Base-by-base conservation (phyloP, 1,284 basidiomycete species). In the Coniferiporia sulphurascens region DNA sequence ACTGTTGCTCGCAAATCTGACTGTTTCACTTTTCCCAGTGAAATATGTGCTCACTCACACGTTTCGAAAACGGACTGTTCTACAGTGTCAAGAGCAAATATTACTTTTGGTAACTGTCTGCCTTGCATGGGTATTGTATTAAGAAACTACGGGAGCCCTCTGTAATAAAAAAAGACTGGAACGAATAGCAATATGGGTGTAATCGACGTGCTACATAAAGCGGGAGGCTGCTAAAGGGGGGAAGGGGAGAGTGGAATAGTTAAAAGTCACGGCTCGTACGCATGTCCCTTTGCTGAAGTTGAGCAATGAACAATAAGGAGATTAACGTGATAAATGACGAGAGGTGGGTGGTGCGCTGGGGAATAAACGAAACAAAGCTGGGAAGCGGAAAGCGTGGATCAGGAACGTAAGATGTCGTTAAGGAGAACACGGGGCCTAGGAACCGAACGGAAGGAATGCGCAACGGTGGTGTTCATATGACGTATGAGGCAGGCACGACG, bases 401-500 rank as follows among this genome's bases (percentile, higher is more conserved):
- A 45, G 21, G 65, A 27, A 68, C 63, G 69, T 52, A 58, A 65
- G 67, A 64, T 65, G 53, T 63, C 68, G 66, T 67, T 66, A 62
- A 36, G 17, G 35, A 38, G 21, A 51, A 22, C 43, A 41, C 12
- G 10, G 27, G 32, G 43, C 17, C 34, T 32, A 43, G 22, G 55
- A 34, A 55, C 62, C 50, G 57, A 70, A 55, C 50, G 51, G 41
- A 36, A 52, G 19, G 50, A 64, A 48, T 59, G 48, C 52, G 22
- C 36, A 32, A 57, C 13, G 52, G 48, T 61, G 66, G 60, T 58
- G 32, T 55, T 67, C 55, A 61, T 52, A 62, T 52, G 63, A 91
- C 78, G 78, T 94, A 95, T 61, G 92, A 86, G 53, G 91, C 89
- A 5, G 93, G 93, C 55, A 95, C 89, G 22, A 95, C 89, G 34